phyloP scores from a whole-genome alignment of 495 filamentous ascomycete genomes.

The Viridothelium virens region DNA sequence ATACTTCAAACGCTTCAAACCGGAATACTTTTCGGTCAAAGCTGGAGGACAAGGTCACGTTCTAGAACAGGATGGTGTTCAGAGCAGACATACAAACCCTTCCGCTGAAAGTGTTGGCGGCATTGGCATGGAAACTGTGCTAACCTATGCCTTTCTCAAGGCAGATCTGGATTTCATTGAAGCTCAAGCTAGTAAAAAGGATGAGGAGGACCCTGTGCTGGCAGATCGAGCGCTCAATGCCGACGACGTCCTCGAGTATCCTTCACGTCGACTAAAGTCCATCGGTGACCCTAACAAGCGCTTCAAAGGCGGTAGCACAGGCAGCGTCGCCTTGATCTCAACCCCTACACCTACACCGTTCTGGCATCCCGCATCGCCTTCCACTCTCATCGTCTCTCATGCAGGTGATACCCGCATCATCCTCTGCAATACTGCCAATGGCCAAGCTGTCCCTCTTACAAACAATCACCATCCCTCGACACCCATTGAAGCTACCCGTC shows the following conservation, averaged over 20 bases:
- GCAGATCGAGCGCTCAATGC: slow-evolving; percentile 71
- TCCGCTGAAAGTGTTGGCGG: slow-evolving; percentile 27
- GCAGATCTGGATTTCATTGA: slow-evolving; percentile 89
- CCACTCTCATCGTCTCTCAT: slow-evolving; percentile 78
- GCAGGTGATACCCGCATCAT: slow-evolving; percentile 89
- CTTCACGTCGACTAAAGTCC: slow-evolving; percentile 39
- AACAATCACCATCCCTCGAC: slow-evolving; percentile 84
- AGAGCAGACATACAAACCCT: slow-evolving; percentile 19
- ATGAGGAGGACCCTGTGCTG: slow-evolving; percentile 60
- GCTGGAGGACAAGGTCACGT: slow-evolving; percentile 31
- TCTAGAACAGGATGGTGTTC: slow-evolving; percentile 23
- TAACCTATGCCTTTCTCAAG: slow-evolving; percentile 86
- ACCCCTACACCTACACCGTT: slow-evolving; percentile 86
- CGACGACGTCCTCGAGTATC: slow-evolving; percentile 66
- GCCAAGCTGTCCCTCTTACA: slow-evolving; percentile 69
- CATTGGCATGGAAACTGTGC: slow-evolving; percentile 50
- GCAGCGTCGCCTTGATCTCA: slow-evolving; percentile 79
- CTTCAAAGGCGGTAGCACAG: slow-evolving; percentile 88
- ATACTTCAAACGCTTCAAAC: slow-evolving; percentile 85
- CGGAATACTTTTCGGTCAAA: slow-evolving; percentile 49
- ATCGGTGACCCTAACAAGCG: slow-evolving; percentile 59
- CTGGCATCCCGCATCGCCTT: slow-evolving; percentile 82
- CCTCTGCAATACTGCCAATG: slow-evolving; percentile 72
- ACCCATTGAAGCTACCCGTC: slow-evolving; percentile 69
- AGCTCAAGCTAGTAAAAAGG: slow-evolving; percentile 67